A percentile compares a stretch with the other conserved stretches of the same genome.
These are phyloP conservation scores for Curvularia eragrostidis DNA, from an alignment of 2,329 filamentous ascomycete species.

Conservation along the genomic window DNA sequence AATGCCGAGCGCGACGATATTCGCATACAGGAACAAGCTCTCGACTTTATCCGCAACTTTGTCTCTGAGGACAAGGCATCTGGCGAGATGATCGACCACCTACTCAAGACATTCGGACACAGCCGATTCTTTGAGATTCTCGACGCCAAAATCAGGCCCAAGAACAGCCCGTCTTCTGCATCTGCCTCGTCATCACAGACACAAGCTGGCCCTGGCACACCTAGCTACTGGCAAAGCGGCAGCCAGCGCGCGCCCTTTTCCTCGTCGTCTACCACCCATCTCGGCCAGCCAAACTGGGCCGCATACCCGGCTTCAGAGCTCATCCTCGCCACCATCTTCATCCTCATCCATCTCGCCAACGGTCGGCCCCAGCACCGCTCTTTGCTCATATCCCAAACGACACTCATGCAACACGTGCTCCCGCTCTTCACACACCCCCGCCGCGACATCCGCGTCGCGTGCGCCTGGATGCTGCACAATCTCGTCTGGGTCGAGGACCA, in stretches of 20 bases:
- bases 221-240: slow-evolving; percentile 62
- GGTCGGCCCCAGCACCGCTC: slow-evolving; percentile 79
- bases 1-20: slow-evolving; percentile 79
- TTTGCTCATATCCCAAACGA: slow-evolving; percentile 69
- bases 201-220: slow-evolving; percentile 22
- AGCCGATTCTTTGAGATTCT: slow-evolving; percentile 82
- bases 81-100: slow-evolving; percentile 79
- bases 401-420: slow-evolving; percentile 74
- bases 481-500: slow-evolving; percentile 82
- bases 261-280: slow-evolving; percentile 49
- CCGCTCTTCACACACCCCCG: slow-evolving; percentile 76
- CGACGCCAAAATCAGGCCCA: slow-evolving; percentile 74
- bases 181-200: slow-evolving; percentile 12
- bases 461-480: slow-evolving; percentile 86
- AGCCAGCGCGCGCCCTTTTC: slow-evolving; percentile 64
- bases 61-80: slow-evolving; percentile 68
- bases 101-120: slow-evolving; percentile 78
- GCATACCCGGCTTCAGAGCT: slow-evolving; percentile 63
- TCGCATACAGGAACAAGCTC: slow-evolving; percentile 86
- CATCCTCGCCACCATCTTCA: slow-evolving; percentile 77
- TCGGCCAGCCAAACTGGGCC: slow-evolving; percentile 54
- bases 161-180: slow-evolving; percentile 20
- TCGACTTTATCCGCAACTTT: slow-evolving; percentile 89
- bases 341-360: slow-evolving; percentile 88
- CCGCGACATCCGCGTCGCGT: slow-evolving; percentile 74